Base-by-base conservation (phyloP, 352 stramenopile species). In the Lagenidium sp. region DNA sequence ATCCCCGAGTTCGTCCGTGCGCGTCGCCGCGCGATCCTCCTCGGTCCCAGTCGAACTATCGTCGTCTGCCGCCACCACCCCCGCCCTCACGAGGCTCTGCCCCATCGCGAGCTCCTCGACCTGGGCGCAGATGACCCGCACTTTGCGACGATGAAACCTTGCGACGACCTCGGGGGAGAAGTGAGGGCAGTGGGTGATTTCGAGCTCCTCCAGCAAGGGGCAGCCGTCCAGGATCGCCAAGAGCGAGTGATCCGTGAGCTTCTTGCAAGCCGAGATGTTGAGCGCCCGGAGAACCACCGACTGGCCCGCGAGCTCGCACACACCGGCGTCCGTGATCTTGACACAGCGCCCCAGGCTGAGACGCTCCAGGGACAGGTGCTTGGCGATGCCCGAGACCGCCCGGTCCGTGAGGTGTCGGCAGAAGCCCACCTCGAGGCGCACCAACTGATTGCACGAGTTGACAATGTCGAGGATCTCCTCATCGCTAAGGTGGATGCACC, bases 371-470 rank as follows among this genome's bases (percentile, higher is more conserved):
- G 81, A 93, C 13, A 97, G 57, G 6, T 80, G 67, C 24, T 84
- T 67, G 12, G 82, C 73, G 41, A 96, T 76, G 18, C 65, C 52
- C 4, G 62, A 59, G 19, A 96, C 40, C 13, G 75, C 65, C 10
- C 23, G 59, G 47, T 97, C 84, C 2, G 83, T 87, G 6, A 97
- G 41, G 20, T 92, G 72, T 4, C 82, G 78, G 43, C 87, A 97
- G 30, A 92, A 89, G 0, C 53, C 74, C 1, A 97, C 18, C 24
- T 82, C 63, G 4, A 97, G 47, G 3, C 43, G 63, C 19, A 90
- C 57, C 4, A 97, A 61, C 21, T 74, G 78, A 1, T 57, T 37
- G 35, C 82, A 96, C 1, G 71, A 56, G 5, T 60, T 37, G 24
- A 92, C 57, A 44, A 96, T 81, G 8, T 82, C 58, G n/a, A 77